Percentiles rank a stretch among this genome's conserved stretches.
phyloP scores from a whole-genome alignment of 306 rosid genomes.

The Medicago arabica region DNA sequence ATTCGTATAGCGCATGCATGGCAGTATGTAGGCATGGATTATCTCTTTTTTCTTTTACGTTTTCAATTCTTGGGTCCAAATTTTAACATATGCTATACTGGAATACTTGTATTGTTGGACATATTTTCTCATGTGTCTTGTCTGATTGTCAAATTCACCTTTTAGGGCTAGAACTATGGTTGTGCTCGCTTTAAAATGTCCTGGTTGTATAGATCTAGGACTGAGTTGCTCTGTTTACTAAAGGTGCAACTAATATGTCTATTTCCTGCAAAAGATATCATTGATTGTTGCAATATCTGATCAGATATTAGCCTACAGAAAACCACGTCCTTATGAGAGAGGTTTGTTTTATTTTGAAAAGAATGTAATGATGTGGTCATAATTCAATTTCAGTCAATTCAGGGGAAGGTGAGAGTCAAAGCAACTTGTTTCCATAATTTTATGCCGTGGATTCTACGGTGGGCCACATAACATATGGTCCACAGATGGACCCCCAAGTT shows the following conservation, averaged over 20 bases:
- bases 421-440: slow-evolving; percentile 18
- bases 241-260: slow-evolving; percentile 17
- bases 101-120: not conserved
- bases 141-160: slow-evolving; percentile 10
- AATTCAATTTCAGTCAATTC: slow-evolving; percentile 21
- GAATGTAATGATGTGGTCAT: slow-evolving; percentile 23
- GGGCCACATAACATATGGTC: slow-evolving; percentile 4
- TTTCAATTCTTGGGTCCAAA: slow-evolving; percentile 8
- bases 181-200: slow-evolving; percentile 28
- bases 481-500: not conserved
- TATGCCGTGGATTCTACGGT: slow-evolving; percentile 3
- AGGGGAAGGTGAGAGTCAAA: slow-evolving; percentile 27
- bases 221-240: slow-evolving; percentile 21
- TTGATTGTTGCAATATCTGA: slow-evolving; percentile 20
- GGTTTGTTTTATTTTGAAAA: slow-evolving; percentile 33
- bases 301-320: slow-evolving; percentile 24
- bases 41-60: slow-evolving; percentile 9
- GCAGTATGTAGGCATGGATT: slow-evolving; percentile 25
- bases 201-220: slow-evolving; percentile 22
- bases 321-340: slow-evolving; percentile 13
- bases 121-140: slow-evolving; percentile 31
- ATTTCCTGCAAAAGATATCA: slow-evolving; percentile 20
- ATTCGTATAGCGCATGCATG: slow-evolving; percentile 19
- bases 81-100: not conserved
- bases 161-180: slow-evolving; percentile 31